These are phyloP conservation scores for Saccharomyces hybrid DNA, from an alignment of 1,139 yeast species.

Conservation along the genomic window DNA sequence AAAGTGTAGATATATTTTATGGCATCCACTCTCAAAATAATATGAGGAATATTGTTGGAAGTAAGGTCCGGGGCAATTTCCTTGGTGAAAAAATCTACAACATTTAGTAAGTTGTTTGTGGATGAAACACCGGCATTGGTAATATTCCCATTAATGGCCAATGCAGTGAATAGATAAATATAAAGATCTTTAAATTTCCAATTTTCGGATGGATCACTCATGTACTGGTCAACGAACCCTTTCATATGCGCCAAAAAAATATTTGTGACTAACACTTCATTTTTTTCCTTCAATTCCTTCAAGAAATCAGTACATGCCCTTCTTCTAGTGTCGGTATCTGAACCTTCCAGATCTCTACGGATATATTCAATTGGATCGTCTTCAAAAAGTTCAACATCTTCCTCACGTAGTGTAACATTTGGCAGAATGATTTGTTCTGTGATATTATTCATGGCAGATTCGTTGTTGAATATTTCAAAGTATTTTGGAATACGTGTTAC, in stretches of 20 bases:
- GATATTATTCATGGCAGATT: constrained; percentile 63
- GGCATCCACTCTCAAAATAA: constrained; percentile 84
- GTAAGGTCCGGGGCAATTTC: constrained; percentile 78
- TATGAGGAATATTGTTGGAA: constrained; percentile 40
- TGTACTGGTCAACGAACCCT: constrained; percentile 50
- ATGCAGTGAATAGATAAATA: constrained; percentile 73
- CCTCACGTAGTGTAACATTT: constrained; percentile 72
- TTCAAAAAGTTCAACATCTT: constrained; percentile 88
- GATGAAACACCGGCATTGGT: constrained; percentile 85
- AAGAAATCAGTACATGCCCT: constrained; percentile 87
- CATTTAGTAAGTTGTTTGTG: constrained; percentile 77
- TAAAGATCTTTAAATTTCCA: constrained; percentile 92
- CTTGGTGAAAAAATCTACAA: constrained; percentile 72
- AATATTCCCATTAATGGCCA: constrained; percentile 84
- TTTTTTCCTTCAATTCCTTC: constrained; percentile 75
- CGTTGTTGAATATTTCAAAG: constrained; percentile 58
- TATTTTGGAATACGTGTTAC: constrained; percentile 66
- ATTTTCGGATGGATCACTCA: constrained; percentile 35
- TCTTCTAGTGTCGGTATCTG: constrained; percentile 88
- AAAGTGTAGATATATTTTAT: constrained; percentile 84
- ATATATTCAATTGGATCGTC: constrained; percentile 94
- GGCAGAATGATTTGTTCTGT: constrained; percentile 83
- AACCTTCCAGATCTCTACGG: constrained; percentile 88
- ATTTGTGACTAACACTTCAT: constrained; percentile 65
- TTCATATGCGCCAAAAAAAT: constrained; percentile 73